These are phyloP conservation scores for Marvania coccoides DNA, from an alignment of 139 green algal species.

Conservation along the genomic window DNA sequence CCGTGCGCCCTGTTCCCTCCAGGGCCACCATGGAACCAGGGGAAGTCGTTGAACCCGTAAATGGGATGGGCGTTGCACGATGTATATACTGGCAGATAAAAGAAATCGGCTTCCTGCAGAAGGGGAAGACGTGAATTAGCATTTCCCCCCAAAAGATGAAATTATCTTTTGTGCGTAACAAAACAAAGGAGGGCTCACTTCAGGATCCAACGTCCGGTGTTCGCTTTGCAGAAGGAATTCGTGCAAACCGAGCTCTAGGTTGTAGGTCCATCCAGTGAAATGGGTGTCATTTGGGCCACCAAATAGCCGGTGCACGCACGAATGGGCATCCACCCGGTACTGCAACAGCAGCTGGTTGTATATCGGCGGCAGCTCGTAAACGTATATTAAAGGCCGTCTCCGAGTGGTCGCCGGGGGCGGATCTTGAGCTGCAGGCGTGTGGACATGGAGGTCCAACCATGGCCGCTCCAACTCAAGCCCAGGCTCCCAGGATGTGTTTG, in stretches of 20 bases:
- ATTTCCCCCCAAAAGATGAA: too few species aligned
- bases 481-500: too few species aligned
- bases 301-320: slow-evolving; percentile 1
- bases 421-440: too few species aligned
- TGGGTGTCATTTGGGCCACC: background rate
- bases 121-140: too few species aligned
- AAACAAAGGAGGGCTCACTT: too few species aligned
- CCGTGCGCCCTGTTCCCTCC: background rate
- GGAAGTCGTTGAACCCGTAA: slow-evolving; percentile 28
- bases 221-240: slow-evolving; percentile 47
- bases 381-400: slow-evolving; percentile 38
- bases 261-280: slow-evolving; percentile 16
- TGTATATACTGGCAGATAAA: slow-evolving; percentile 44
- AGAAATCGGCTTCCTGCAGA: slow-evolving; percentile 59
- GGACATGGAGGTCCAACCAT: too few species aligned
- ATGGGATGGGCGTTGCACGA: slow-evolving; percentile 39
- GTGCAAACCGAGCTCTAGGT: slow-evolving; percentile 43
- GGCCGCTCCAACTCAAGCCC: too few species aligned
- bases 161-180: too few species aligned
- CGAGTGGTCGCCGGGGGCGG: background rate
- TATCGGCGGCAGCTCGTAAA: slow-evolving; percentile 42
- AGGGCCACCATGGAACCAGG: slow-evolving; percentile 9
- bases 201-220: slow-evolving; percentile 42
- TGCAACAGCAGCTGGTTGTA: slow-evolving; percentile 41
- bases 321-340: slow-evolving; percentile 12